phyloP scores from a whole-genome alignment of 768 basidiomycete genomes.

The Suillus paluster region DNA sequence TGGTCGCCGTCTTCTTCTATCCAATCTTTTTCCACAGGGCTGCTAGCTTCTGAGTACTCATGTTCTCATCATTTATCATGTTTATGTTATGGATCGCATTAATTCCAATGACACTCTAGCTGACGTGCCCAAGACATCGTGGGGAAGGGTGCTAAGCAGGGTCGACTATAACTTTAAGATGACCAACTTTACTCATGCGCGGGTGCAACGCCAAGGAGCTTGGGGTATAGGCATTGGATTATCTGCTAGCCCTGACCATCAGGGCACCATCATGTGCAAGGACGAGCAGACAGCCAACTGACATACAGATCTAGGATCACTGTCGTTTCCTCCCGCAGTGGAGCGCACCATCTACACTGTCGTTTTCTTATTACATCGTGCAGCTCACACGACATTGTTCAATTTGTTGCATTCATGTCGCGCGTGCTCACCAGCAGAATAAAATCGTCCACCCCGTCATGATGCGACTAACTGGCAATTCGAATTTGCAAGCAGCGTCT shows the following conservation, averaged over 20 bases:
- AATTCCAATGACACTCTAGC: not conserved
- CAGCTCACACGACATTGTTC: no score
- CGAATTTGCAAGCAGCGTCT: no score
- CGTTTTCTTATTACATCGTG: no score
- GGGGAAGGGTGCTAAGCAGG: no score
- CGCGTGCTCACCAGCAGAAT: no score
- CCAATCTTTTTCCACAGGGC: not conserved
- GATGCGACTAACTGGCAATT: no score
- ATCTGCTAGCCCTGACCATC: not conserved
- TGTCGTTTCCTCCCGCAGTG: not conserved
- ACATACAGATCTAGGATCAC: not conserved
- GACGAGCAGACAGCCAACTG: not conserved
- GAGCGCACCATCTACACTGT: no score
- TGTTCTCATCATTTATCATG: not conserved
- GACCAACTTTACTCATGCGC: not conserved
- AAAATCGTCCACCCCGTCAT: no score
- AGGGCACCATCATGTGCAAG: not conserved
- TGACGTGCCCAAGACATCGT: not conserved
- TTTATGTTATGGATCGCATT: slow-evolving; percentile 8
- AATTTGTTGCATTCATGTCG: no score
- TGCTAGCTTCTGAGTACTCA: not conserved
- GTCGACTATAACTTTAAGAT: not conserved
- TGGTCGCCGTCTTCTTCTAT: not conserved
- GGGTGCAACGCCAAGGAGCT: not conserved
- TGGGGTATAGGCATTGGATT: not conserved